Percentiles rank a stretch among this genome's conserved stretches.
phyloP scores from a whole-genome alignment of 306 rosid genomes.

The Cicer bijugum region DNA sequence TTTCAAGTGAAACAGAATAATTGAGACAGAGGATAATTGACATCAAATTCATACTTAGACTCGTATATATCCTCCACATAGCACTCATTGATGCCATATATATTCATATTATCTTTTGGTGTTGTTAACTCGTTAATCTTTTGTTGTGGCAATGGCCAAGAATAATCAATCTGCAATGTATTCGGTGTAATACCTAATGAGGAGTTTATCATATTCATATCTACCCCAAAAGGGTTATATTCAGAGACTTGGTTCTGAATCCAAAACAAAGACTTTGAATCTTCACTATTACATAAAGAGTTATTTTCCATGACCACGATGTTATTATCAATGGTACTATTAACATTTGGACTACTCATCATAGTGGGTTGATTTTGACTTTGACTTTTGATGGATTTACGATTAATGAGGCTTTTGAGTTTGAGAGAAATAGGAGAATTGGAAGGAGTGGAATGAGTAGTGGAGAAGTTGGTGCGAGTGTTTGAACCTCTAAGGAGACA shows the following conservation, averaged over 20 bases:
- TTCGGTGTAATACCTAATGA: conserved; percentile 37
- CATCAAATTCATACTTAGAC: conserved; percentile 34
- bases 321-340: conserved; percentile 6
- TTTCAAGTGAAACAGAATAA: conserved; percentile 40
- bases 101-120: conserved; percentile 26
- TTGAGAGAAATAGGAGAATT: conserved; percentile 70
- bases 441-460: conserved; percentile 27
- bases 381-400: conserved; percentile 42
- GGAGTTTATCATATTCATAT: conserved; percentile 52
- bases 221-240: conserved; percentile 47
- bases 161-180: conserved; percentile 39
- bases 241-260: conserved; percentile 40
- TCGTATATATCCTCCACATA: conserved; percentile 28
- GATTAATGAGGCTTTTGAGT: conserved; percentile 64
- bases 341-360: neutral
- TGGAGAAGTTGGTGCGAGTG: conserved; percentile 72
- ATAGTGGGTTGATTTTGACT: conserved; percentile 38
- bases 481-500: conserved; percentile 75
- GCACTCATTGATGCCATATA: conserved; percentile 36
- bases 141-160: conserved; percentile 52
- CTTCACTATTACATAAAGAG: conserved; percentile 30
- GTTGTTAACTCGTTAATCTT: conserved; percentile 37
- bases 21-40: conserved; percentile 41
- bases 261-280: conserved; percentile 49
- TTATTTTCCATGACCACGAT: conserved; percentile 38